Evolutionary conservation across 2,329 filamentous ascomycete genomes (phyloP).

Genomic region (Penicillium decumbens): DNA sequence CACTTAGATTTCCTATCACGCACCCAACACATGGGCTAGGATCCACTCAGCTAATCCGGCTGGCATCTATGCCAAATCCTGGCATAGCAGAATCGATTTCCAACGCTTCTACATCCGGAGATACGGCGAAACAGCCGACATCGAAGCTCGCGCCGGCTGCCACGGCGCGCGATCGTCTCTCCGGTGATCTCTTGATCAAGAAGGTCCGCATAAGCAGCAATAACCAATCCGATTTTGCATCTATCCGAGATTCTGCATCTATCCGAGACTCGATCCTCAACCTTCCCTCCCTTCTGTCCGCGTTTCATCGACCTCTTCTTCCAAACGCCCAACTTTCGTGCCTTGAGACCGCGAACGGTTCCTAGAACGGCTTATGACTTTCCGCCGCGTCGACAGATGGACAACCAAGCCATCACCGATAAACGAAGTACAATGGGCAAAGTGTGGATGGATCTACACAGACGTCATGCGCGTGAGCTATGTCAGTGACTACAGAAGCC

Average conservation of each 20-base stretch:
- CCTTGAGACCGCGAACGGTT: constrained; percentile 82
- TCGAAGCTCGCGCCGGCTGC: constrained; percentile 12
- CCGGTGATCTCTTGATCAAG: constrained; percentile 31
- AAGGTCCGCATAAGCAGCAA: constrained; percentile 30
- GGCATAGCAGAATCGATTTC: constrained; percentile 13
- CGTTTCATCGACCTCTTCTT: constrained; percentile 32
- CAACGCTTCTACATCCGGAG: constrained; percentile 26
- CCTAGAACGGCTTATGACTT: constrained; percentile 74
- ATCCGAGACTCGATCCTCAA: constrained; percentile 26
- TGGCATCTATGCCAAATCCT: too few relatives aligned
- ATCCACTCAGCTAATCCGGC: too few relatives aligned
- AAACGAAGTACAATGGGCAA: constrained; percentile 90
- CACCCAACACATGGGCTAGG: too few relatives aligned
- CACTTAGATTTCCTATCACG: too few relatives aligned
- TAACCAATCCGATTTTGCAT: constrained; percentile 15
- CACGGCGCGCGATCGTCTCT: constrained; percentile 22
- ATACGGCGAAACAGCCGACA: constrained; percentile 18
- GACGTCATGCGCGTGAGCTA: constrained; percentile 80
- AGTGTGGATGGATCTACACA: constrained; percentile 82
- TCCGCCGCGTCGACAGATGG: constrained; percentile 88
- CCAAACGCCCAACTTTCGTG: constrained; percentile 64
- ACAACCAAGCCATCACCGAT: constrained; percentile 83
- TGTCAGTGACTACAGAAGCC: constrained; percentile 42
- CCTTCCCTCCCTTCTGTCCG: constrained; percentile 25
- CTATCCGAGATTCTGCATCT: constrained; percentile 1